Percentiles rank a stretch among this genome's conserved stretches.
Evolutionary conservation across 2,329 filamentous ascomycete species (phyloP).

Genomic region (Orbilia quercus): DNA sequence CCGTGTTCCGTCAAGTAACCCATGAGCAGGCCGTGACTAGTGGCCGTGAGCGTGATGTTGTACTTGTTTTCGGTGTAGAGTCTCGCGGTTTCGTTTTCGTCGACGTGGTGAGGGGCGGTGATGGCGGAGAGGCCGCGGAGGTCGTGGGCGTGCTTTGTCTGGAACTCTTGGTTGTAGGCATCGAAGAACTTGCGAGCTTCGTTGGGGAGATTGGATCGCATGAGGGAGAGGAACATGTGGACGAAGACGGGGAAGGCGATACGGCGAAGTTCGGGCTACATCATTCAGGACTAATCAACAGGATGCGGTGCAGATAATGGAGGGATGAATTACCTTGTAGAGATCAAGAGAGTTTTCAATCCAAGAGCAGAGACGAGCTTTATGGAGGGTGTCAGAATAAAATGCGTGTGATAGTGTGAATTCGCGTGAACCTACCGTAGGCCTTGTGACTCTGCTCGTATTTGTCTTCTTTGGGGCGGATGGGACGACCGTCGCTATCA

Average conservation of each 20-base stretch:
- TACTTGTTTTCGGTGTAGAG: constrained; percentile 89
- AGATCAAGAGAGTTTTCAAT: constrained; percentile 91
- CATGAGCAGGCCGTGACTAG: constrained; percentile 83
- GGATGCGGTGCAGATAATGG: constrained; percentile 27
- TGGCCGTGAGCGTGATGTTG: constrained; percentile 85
- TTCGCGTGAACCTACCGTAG: constrained; percentile 67
- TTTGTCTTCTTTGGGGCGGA: constrained; percentile 74
- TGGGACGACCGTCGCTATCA: constrained; percentile 81
- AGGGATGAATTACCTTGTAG: constrained; percentile 76
- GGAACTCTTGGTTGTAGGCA: constrained; percentile 71
- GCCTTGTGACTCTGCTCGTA: constrained; percentile 79
- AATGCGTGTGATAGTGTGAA: neutral
- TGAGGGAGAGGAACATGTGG: constrained; percentile 86
- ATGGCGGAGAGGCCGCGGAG: constrained; percentile 79
- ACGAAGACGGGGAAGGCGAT: constrained; percentile 94
- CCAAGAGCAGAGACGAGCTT: constrained; percentile 79
- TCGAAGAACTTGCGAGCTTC: constrained; percentile 81
- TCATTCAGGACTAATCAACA: constrained; percentile 41
- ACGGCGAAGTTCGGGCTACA: constrained; percentile 83
- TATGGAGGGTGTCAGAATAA: neutral
- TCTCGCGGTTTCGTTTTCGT: constrained; percentile 79
- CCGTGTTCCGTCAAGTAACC: constrained; percentile 90
- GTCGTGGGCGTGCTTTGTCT: constrained; percentile 82
- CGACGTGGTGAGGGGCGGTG: constrained; percentile 79
- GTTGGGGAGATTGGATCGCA: constrained; percentile 75